These are phyloP conservation scores for Talaromyces sp. DNA, from an alignment of 2,329 filamentous ascomycete genomes.

Conservation along the genomic window DNA sequence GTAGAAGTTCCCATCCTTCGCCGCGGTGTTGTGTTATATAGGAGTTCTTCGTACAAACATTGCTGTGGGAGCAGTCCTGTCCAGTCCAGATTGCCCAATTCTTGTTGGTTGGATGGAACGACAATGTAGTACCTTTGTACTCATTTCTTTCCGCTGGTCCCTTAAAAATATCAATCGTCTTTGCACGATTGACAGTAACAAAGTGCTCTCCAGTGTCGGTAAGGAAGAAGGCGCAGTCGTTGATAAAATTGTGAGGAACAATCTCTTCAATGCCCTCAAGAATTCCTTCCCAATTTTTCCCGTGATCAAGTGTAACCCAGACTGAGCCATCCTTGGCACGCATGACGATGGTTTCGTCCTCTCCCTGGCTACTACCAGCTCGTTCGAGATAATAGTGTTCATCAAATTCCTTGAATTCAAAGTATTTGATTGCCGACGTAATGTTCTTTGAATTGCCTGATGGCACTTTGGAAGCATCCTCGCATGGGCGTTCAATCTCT, in stretches of 20 bases:
- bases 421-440: slow-evolving; percentile 53
- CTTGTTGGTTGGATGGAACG: slow-evolving; percentile 78
- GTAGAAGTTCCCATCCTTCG: slow-evolving; percentile 67
- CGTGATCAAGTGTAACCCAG: slow-evolving; percentile 76
- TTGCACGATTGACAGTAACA: slow-evolving; percentile 76
- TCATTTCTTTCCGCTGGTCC: slow-evolving; percentile 58
- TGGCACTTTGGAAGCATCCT: slow-evolving; percentile 51
- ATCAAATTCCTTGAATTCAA: slow-evolving; percentile 54
- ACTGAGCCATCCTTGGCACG: slow-evolving; percentile 56
- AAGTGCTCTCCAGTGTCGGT: slow-evolving; percentile 64
- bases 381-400: slow-evolving; percentile 75
- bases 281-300: slow-evolving; percentile 74
- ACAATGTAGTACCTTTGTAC: slow-evolving; percentile 50
- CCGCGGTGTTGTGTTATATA: slow-evolving; percentile 77
- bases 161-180: slow-evolving; percentile 67
- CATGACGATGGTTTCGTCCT: slow-evolving; percentile 70
- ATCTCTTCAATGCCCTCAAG: slow-evolving; percentile 67
- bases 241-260: slow-evolving; percentile 72
- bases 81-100: slow-evolving; percentile 94
- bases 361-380: slow-evolving; percentile 55
- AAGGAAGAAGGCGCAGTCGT: slow-evolving; percentile 81
- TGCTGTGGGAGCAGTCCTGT: slow-evolving; percentile 58
- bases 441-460: slow-evolving; percentile 59
- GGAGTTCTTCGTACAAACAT: slow-evolving; percentile 65
- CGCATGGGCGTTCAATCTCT: slow-evolving; percentile 70